phyloP scores from a whole-genome alignment of 768 basidiomycete genomes.

The Amanita subjunquillea region DNA sequence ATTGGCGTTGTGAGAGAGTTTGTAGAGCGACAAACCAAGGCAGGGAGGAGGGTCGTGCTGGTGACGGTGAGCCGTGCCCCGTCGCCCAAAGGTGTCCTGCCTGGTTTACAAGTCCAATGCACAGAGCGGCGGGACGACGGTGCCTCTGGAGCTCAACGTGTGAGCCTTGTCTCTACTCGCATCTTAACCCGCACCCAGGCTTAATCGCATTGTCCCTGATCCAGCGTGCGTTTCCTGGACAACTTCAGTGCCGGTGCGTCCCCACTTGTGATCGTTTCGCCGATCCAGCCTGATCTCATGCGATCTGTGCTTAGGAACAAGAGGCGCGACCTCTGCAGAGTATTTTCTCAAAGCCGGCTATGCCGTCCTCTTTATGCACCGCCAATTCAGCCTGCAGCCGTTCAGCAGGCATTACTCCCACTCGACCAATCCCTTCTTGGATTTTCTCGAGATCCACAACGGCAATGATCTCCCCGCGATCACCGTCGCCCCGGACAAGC shows the following conservation, averaged over 20 bases:
- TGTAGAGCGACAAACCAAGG: slow-evolving; percentile 51
- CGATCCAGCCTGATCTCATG: background rate
- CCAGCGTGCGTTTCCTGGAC: slow-evolving; percentile 93
- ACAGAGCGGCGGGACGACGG: slow-evolving; percentile 96
- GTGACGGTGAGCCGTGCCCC: slow-evolving; percentile 67
- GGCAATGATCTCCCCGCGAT: slow-evolving; percentile 35
- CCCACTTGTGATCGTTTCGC: background rate
- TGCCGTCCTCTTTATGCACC: slow-evolving; percentile 98
- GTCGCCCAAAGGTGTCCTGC: background rate
- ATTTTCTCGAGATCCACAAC: slow-evolving; percentile 67
- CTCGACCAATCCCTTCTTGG: slow-evolving; percentile 95
- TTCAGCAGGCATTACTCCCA: slow-evolving; percentile 98
- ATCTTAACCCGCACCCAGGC: background rate
- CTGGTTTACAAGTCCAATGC: background rate
- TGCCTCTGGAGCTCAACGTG: slow-evolving; percentile 98
- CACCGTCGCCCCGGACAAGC: slow-evolving; percentile 56
- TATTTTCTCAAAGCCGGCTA: slow-evolving; percentile 93
- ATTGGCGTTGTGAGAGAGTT: slow-evolving; percentile 58
- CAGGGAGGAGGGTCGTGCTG: slow-evolving; percentile 73
- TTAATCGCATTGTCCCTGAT: slow-evolving; percentile 6
- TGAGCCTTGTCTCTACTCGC: slow-evolving; percentile 35
- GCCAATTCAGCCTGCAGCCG: slow-evolving; percentile 95
- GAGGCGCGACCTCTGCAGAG: slow-evolving; percentile 96
- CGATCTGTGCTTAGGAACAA: slow-evolving; percentile 52
- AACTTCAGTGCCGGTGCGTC: slow-evolving; percentile 92